These are phyloP conservation scores for Ganoderma boninense DNA, from an alignment of 1,284 basidiomycete genomes.

Conservation along the genomic window DNA sequence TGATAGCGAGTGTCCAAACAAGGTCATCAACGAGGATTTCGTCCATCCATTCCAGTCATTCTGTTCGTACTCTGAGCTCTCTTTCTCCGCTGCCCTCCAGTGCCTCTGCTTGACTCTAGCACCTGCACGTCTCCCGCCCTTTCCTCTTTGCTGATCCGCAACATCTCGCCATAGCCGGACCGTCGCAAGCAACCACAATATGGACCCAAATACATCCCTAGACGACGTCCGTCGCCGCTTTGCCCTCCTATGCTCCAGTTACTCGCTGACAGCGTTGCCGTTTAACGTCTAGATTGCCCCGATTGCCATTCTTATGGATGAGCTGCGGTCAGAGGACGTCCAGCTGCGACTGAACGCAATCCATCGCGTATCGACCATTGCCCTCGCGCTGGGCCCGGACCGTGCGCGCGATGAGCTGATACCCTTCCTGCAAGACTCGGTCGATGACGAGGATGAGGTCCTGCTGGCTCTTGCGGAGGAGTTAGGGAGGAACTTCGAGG, in stretches of 20 bases:
- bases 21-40: conserved; percentile 36
- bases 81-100: conserved; percentile 3
- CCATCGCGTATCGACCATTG: conserved; percentile 98
- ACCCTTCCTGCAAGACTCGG: conserved; percentile 96
- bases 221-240: conserved; percentile 22
- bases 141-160: not conserved
- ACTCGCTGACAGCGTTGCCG: not conserved
- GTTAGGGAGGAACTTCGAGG: conserved; percentile 90
- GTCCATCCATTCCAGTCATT: conserved; percentile 33
- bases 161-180: conserved; percentile 4
- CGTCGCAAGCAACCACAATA: conserved; percentile 17
- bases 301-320: conserved; percentile 93
- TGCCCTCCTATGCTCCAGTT: not conserved
- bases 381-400: conserved; percentile 95
- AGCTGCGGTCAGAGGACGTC: conserved; percentile 96
- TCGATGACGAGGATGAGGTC: conserved; percentile 99
- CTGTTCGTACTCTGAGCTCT: conserved; percentile 18
- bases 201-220: conserved; percentile 31
- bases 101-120: conserved; percentile 4
- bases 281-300: conserved; percentile 70
- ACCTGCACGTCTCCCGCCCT: conserved; percentile 1
- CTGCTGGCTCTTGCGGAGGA: conserved; percentile 97
- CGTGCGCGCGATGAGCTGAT: conserved; percentile 96
- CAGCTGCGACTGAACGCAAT: conserved; percentile 95
- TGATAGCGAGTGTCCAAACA: conserved; percentile 29